Conservation (phyloP, 2,329 filamentous ascomycete species). For the Hymenoscyphus fraxineus region DNA sequence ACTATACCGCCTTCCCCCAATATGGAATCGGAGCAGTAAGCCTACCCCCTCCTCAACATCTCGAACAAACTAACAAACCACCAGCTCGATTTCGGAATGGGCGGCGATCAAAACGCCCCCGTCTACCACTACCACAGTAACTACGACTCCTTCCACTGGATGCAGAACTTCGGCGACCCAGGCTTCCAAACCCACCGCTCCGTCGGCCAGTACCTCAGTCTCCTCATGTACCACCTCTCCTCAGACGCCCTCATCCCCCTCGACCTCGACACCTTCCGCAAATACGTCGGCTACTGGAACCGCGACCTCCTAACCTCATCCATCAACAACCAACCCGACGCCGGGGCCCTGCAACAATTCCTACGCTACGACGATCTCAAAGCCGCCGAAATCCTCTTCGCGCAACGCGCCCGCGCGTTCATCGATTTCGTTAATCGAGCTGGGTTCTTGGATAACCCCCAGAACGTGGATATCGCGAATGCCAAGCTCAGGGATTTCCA, state of each 20-base stretch:
- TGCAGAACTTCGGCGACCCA: slow-evolving; percentile 68
- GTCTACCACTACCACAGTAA: slow-evolving; percentile 76
- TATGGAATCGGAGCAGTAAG: slow-evolving; percentile 32
- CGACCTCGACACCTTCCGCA: slow-evolving; percentile 25
- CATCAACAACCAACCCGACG: background rate
- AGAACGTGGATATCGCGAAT: background rate
- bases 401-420: background rate
- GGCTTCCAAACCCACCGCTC: slow-evolving; percentile 51
- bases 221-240: slow-evolving; percentile 43
- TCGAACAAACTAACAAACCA: background rate
- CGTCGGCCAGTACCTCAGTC: slow-evolving; percentile 48
- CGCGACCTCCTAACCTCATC: background rate
- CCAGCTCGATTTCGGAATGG: slow-evolving; percentile 53
- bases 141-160: slow-evolving; percentile 79
- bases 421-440: no score
- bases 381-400: background rate
- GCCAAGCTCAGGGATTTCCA: slow-evolving; percentile 4
- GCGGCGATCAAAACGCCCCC: slow-evolving; percentile 38
- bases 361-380: background rate
- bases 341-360: background rate
- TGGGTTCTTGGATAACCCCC: background rate
- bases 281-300: slow-evolving; percentile 1
- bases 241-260: slow-evolving; percentile 46
- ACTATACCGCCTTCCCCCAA: slow-evolving; percentile 60
- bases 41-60: background rate